These are phyloP conservation scores for Datisca glomerata DNA, from an alignment of 306 rosid species.

Conservation along the genomic window DNA sequence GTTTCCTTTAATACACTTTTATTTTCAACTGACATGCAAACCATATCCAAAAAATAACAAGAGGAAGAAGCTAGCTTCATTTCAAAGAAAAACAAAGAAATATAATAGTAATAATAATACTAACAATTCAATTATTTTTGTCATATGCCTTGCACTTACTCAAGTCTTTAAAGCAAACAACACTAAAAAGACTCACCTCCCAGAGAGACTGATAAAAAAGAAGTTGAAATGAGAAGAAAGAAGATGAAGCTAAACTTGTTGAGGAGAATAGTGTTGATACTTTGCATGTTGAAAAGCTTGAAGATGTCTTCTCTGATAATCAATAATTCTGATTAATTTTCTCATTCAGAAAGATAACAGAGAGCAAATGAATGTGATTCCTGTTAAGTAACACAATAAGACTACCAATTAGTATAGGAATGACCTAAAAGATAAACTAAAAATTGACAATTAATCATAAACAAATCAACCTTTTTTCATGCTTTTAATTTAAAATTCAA, in stretches of 20 bases:
- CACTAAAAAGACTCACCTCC: conserved; percentile 37
- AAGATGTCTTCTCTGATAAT: no score
- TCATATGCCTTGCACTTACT: not conserved
- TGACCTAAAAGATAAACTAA: conserved; percentile 19
- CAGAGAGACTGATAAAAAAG: conserved; percentile 50
- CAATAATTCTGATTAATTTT: no score
- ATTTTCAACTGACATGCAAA: no score
- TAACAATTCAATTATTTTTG: not conserved
- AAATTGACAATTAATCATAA: conserved; percentile 26
- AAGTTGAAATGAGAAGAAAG: conserved; percentile 39
- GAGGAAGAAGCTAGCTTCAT: not conserved
- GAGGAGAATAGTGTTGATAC: no score
- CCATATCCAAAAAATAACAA: not conserved
- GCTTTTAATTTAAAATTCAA: conserved; percentile 26
- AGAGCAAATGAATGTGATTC: no score
- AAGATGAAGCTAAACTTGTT: conserved; percentile 36
- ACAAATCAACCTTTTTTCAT: conserved; percentile 8
- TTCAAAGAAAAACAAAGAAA: not conserved
- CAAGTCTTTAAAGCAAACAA: not conserved
- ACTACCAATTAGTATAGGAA: no score
- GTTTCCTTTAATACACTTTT: no score
- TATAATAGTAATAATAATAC: not conserved
- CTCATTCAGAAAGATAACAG: no score
- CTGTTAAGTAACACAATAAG: no score
- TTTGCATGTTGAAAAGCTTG: no score